phyloP scores from a whole-genome alignment of 2,329 filamentous ascomycete genomes.

The Penicillium sp. region DNA sequence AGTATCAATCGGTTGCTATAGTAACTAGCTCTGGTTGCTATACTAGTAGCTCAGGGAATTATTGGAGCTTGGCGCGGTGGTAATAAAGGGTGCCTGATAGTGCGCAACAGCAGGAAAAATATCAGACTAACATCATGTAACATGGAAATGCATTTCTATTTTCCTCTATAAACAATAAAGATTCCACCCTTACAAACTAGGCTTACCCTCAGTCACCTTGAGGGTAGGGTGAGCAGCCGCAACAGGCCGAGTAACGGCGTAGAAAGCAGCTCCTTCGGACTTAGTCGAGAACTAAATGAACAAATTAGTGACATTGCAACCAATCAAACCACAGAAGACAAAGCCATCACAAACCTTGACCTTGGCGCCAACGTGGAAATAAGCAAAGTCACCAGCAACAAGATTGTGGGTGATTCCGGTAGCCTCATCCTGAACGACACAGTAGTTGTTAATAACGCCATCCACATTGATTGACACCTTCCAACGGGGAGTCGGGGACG shows the following conservation, averaged over 20 bases:
- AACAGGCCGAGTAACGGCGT: constrained; percentile 22
- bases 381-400: constrained; percentile 18
- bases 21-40: too few relatives aligned
- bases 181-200: background rate
- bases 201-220: constrained; percentile 18
- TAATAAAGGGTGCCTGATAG: too few relatives aligned
- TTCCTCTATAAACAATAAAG: background rate
- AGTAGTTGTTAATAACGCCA: background rate
- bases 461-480: too few relatives aligned
- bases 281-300: constrained; percentile 22
- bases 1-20: too few relatives aligned
- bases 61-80: too few relatives aligned
- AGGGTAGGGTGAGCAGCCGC: constrained; percentile 20
- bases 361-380: constrained; percentile 21
- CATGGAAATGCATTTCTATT: background rate
- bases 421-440: constrained; percentile 15
- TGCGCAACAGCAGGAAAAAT: too few relatives aligned
- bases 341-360: constrained; percentile 16
- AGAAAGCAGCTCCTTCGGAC: constrained; percentile 21
- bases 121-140: too few relatives aligned
- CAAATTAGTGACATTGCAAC: constrained; percentile 3
- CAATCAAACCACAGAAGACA: background rate
- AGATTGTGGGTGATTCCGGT: constrained; percentile 19
- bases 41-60: too few relatives aligned
- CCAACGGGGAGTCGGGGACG: too few relatives aligned